A percentile compares a stretch with the other conserved stretches of the same genome.
These are phyloP conservation scores for Leccinum idahoense DNA, from an alignment of 1,284 basidiomycete species.

Conservation along the genomic window DNA sequence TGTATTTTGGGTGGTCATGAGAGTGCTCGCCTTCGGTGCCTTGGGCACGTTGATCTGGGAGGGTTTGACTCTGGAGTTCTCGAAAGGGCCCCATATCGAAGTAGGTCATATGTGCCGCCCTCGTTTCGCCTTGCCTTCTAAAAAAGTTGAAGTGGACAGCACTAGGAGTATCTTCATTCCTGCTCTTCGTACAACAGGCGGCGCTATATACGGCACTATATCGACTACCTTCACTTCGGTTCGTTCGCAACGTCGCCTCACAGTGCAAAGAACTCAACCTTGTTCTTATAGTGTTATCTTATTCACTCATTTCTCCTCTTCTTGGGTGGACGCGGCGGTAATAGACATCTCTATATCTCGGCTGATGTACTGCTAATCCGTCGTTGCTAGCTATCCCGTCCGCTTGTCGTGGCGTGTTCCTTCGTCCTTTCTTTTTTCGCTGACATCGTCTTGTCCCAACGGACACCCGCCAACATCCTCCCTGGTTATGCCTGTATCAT, in stretches of 20 bases:
- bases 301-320: slow-evolving; percentile 60
- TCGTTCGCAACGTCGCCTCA: slow-evolving; percentile 15
- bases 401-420: slow-evolving; percentile 40
- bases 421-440: slow-evolving; percentile 46
- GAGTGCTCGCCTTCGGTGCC: slow-evolving; percentile 61
- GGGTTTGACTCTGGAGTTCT: slow-evolving; percentile 44
- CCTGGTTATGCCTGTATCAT: slow-evolving; percentile 64
- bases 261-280: background rate
- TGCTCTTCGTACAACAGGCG: slow-evolving; percentile 63
- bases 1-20: slow-evolving; percentile 68
- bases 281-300: slow-evolving; percentile 49
- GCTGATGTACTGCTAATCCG: slow-evolving; percentile 15
- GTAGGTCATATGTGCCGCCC: slow-evolving; percentile 32
- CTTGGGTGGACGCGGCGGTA: slow-evolving; percentile 55
- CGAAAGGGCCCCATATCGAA: slow-evolving; percentile 52
- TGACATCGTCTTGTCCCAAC: slow-evolving; percentile 48
- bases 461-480: slow-evolving; percentile 40
- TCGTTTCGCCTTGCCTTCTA: slow-evolving; percentile 7
- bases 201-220: slow-evolving; percentile 60
- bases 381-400: slow-evolving; percentile 38
- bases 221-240: slow-evolving; percentile 62
- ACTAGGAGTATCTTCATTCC: slow-evolving; percentile 57
- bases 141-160: slow-evolving; percentile 55
- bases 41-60: slow-evolving; percentile 58
- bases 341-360: slow-evolving; percentile 40